These are phyloP conservation scores for Cercospora sp. DNA, from an alignment of 2,329 filamentous ascomycete species.

Conservation along the genomic window DNA sequence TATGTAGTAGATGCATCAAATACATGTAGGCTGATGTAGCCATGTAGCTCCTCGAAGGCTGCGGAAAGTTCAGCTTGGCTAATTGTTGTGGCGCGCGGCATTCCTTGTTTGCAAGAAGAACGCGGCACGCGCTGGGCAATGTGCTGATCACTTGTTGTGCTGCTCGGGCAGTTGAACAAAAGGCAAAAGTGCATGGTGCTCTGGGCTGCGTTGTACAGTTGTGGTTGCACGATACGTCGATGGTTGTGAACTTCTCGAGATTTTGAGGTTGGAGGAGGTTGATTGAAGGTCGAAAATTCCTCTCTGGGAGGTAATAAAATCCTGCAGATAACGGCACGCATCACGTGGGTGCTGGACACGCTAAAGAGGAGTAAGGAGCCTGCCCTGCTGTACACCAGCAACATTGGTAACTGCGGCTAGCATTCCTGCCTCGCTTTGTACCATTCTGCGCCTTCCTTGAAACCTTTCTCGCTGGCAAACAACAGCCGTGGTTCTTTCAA, in stretches of 20 bases:
- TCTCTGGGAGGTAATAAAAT: background rate
- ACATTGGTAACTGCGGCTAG: background rate
- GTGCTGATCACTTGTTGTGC: background rate
- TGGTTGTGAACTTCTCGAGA: background rate
- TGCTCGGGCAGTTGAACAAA: background rate
- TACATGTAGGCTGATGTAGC: background rate
- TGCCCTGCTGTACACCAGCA: background rate
- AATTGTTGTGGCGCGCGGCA: background rate
- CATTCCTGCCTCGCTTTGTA: slow-evolving; percentile 4
- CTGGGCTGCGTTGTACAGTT: background rate
- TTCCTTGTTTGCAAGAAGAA: background rate
- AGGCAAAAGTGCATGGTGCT: background rate
- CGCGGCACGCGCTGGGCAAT: background rate
- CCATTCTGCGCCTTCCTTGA: background rate
- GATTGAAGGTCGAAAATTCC: background rate
- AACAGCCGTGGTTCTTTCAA: slow-evolving; percentile 7
- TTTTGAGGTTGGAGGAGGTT: background rate
- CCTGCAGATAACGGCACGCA: background rate
- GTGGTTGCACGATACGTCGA: background rate
- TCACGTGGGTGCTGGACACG: background rate
- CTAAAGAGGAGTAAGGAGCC: background rate
- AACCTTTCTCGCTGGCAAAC: background rate
- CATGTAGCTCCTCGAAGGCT: background rate
- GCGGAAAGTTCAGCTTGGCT: background rate
- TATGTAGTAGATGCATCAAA: background rate